These are phyloP conservation scores for Calocera viscosa DNA, from an alignment of 768 basidiomycete genomes.

Conservation along the genomic window DNA sequence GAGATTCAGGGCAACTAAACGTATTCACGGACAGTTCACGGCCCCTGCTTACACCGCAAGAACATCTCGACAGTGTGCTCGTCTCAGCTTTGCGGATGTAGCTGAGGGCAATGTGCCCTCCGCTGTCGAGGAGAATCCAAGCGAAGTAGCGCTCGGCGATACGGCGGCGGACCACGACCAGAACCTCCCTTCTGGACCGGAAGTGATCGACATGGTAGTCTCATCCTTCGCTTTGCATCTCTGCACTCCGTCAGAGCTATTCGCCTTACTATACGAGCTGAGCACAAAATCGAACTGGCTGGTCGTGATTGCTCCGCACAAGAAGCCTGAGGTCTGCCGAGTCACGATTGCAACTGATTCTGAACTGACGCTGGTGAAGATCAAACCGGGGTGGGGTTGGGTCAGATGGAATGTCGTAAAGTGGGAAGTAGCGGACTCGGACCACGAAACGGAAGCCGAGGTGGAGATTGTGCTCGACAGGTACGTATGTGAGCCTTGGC, in stretches of 20 bases:
- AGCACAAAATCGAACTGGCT: slow-evolving; percentile 52
- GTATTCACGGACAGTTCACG: slow-evolving; percentile 38
- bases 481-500: not conserved
- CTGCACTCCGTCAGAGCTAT: slow-evolving; percentile 49
- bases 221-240: slow-evolving; percentile 70
- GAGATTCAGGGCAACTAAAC: not conserved
- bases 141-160: not conserved
- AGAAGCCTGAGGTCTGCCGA: slow-evolving; percentile 53
- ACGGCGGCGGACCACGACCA: slow-evolving; percentile 6
- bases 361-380: not conserved
- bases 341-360: too few relatives aligned
- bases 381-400: not conserved
- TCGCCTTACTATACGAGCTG: slow-evolving; percentile 50
- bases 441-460: not conserved
- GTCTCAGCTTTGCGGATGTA: slow-evolving; percentile 51
- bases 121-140: slow-evolving; percentile 14
- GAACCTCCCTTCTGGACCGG: slow-evolving; percentile 11
- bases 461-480: not conserved
- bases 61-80: slow-evolving; percentile 42
- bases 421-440: not conserved
- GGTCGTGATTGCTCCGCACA: slow-evolving; percentile 59
- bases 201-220: slow-evolving; percentile 46
- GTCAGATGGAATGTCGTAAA: not conserved
- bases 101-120: slow-evolving; percentile 43
- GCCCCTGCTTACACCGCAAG: slow-evolving; percentile 44